Evolutionary conservation across 1,284 basidiomycete species (phyloP), one percentile per base, ranked within the genome.

Genomic region (Vanrija humicola): DNA sequence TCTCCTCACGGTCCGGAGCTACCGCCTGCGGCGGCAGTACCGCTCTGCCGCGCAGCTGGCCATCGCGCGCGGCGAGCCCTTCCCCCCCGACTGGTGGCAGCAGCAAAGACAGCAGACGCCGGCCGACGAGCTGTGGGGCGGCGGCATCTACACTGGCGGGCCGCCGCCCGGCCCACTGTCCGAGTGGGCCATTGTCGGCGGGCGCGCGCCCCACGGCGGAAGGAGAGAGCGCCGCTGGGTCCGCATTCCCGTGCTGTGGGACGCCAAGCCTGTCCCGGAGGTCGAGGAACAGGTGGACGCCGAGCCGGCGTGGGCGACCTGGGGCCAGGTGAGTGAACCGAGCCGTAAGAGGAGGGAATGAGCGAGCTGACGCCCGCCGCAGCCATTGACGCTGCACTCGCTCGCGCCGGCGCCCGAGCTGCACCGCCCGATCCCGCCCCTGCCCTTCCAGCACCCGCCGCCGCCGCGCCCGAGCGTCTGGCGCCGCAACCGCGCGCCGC

Each of bases 31-130:
- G 23, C 51, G 69, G 18, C 65, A 67, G 29, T 72, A 71, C 54
- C 63, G 69, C 10, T 65, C 66, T 14, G 69, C 70, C 2, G 62
- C 68, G 6, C 70, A 71, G 48, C 46, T 69, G 5, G 70, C 72
- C 5, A 48, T 74, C 10, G 64, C 65, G 18, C 63, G 72, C 39
- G 72, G 72, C 38, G 70, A 71, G 34, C 64, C 66, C 14, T 39
- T 52, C n/a, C 55, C 55, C 3, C 45, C 26, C 16, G n/a, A 18
- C 4, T 61, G 55, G 59, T 49, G 56, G 52, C 18, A 25, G 21
- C 25, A 46, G 21, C 23, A 23, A 18, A 3, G 15, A 18, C 40
- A 18, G 9, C 40, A 6, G 9, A 10, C 43, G 44, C 43, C 43
- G n/a, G 16, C n/a, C 7, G 53, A 49, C 29, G 49, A 54, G 40